These are phyloP conservation scores for Botrytis fabae DNA, from an alignment of 2,329 filamentous ascomycete species.

Conservation along the genomic window DNA sequence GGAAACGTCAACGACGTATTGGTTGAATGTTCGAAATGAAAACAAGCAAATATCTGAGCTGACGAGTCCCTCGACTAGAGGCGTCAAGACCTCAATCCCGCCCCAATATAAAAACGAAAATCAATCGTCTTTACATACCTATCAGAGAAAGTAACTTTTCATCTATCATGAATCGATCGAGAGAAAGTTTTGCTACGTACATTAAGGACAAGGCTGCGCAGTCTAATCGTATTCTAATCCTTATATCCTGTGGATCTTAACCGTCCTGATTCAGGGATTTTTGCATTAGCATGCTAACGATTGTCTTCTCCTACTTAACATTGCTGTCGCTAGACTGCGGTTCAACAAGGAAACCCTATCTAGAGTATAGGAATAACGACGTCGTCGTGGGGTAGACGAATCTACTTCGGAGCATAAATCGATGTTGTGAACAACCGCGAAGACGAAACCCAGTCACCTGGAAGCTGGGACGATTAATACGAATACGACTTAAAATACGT, in stretches of 20 bases:
- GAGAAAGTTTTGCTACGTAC: neutral
- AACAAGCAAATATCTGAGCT: neutral
- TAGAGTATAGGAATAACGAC: neutral
- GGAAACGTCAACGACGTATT: neutral
- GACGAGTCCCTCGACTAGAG: neutral
- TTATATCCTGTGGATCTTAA: neutral
- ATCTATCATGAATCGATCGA: neutral
- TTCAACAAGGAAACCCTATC: neutral
- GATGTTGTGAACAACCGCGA: neutral
- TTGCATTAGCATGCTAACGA: neutral
- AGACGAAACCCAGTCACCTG: neutral
- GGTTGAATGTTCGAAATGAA: neutral
- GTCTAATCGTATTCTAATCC: neutral
- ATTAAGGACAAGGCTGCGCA: neutral
- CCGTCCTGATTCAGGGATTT: neutral
- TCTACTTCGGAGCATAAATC: neutral
- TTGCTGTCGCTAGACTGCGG: neutral
- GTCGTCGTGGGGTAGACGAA: neutral
- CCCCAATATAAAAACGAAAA: neutral
- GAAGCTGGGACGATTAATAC: neutral
- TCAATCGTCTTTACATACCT: neutral
- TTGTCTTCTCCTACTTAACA: neutral
- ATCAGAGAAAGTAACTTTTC: neutral
- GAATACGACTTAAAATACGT: neutral
- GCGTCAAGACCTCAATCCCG: neutral